phyloP scores from a whole-genome alignment of 371 early-diverging fungal genomes.

The Mortierella sp. region DNA sequence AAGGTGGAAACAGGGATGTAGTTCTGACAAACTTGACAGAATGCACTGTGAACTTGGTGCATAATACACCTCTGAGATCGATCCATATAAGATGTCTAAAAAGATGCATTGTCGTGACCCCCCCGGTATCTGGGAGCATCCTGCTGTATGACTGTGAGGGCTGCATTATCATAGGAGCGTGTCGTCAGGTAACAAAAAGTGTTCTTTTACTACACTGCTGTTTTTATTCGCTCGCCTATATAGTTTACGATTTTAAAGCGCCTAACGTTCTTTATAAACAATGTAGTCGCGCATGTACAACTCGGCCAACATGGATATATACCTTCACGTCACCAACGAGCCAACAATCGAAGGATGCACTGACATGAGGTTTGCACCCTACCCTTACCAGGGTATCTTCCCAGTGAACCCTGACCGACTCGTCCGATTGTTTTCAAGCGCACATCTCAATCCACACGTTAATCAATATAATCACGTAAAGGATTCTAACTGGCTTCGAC shows the following conservation, averaged over 20 bases:
- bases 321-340: constrained; percentile 76
- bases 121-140: constrained; percentile 76
- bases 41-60: constrained; percentile 69
- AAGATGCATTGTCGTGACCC: constrained; percentile 72
- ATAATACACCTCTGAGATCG: constrained; percentile 61
- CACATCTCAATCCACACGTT: constrained; percentile 38
- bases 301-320: constrained; percentile 69
- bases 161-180: constrained; percentile 72
- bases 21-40: constrained; percentile 63
- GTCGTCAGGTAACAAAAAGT: constrained; percentile 75
- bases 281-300: constrained; percentile 84
- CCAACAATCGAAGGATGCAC: constrained; percentile 88
- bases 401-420: constrained; percentile 20
- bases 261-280: too few relatives aligned
- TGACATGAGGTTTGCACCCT: constrained; percentile 69
- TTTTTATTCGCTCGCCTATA: too few relatives aligned
- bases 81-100: constrained; percentile 77
- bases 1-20: constrained; percentile 58
- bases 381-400: constrained; percentile 45
- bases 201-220: too few relatives aligned
- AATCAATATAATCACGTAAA: constrained; percentile 76
- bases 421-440: constrained; percentile 35
- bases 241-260: too few relatives aligned
- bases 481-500: constrained; percentile 89
- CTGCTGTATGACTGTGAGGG: constrained; percentile 72